Evolutionary conservation across 139 green algal species (phyloP).

Genomic region (Volvox africanus): DNA sequence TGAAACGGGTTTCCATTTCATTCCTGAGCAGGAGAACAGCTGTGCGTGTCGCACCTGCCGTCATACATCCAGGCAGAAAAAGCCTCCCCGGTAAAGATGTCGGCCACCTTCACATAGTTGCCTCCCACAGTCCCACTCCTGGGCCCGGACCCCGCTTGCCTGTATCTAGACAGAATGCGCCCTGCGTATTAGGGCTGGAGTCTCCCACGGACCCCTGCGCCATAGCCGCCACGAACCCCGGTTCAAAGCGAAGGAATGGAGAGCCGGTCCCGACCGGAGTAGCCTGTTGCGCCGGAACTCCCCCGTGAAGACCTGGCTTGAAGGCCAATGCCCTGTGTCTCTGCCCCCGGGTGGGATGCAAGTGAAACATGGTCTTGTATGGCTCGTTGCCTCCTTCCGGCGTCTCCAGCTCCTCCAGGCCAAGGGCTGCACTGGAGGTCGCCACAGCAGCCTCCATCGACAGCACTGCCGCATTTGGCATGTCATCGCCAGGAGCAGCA

Average conservation of each 20-base stretch:
- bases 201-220: conserved; percentile 86
- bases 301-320: no score
- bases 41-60: no score
- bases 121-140: neutral
- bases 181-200: conserved; percentile 82
- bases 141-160: conserved; percentile 37
- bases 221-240: conserved; percentile 81
- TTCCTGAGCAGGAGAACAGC: no score
- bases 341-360: neutral
- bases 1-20: no score
- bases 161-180: conserved; percentile 86
- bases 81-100: no score
- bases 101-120: no score
- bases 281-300: no score
- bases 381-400: neutral
- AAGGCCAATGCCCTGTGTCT: neutral
- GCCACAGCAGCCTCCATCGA: neutral
- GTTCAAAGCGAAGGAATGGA: neutral
- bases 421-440: neutral
- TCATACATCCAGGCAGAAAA: no score
- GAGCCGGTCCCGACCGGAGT: neutral
- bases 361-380: neutral
- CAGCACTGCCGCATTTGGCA: neutral
- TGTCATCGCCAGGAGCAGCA: neutral
- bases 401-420: neutral